Percentiles rank a stretch among this genome's conserved stretches.
Conservation (phyloP, 1,139 yeast genomes). For the Sugiyamaella neomexicana region DNA sequence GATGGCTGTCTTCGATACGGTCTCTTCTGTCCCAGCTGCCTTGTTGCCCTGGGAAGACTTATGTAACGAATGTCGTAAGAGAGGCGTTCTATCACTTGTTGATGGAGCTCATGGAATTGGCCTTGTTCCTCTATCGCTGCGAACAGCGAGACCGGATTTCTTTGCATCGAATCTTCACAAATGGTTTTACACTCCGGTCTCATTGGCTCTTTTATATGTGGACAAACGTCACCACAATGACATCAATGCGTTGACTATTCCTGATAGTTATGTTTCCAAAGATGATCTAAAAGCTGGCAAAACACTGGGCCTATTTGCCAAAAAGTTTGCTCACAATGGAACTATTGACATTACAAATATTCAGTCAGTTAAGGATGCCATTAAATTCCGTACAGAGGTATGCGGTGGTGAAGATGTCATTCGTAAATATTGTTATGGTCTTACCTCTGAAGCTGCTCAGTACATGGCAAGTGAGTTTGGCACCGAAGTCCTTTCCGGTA, state of each 20-base stretch:
- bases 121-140: constrained; percentile 50
- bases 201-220: constrained; percentile 62
- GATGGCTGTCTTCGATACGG: constrained; percentile 59
- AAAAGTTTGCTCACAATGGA: constrained; percentile 42
- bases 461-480: constrained; percentile 41
- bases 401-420: constrained; percentile 67
- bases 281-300: constrained; percentile 17
- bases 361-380: constrained; percentile 45
- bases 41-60: constrained; percentile 56
- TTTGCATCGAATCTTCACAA: constrained; percentile 66
- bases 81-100: constrained; percentile 54
- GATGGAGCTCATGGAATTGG: constrained; percentile 79
- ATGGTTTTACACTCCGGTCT: constrained; percentile 63
- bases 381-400: constrained; percentile 51
- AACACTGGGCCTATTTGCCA: constrained; percentile 23
- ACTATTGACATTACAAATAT: constrained; percentile 43
- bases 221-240: constrained; percentile 50
- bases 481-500: constrained; percentile 42
- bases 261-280: constrained; percentile 36
- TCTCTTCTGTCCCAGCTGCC: constrained; percentile 66
- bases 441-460: constrained; percentile 49
- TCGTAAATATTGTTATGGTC: constrained; percentile 47
- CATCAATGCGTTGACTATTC: constrained; percentile 54
- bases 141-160: constrained; percentile 57
- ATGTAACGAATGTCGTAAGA: constrained; percentile 49